A percentile compares a stretch with the other conserved stretches of the same genome.
Conservation (phyloP, 768 basidiomycete genomes). For the Mrakia blollopis region DNA sequence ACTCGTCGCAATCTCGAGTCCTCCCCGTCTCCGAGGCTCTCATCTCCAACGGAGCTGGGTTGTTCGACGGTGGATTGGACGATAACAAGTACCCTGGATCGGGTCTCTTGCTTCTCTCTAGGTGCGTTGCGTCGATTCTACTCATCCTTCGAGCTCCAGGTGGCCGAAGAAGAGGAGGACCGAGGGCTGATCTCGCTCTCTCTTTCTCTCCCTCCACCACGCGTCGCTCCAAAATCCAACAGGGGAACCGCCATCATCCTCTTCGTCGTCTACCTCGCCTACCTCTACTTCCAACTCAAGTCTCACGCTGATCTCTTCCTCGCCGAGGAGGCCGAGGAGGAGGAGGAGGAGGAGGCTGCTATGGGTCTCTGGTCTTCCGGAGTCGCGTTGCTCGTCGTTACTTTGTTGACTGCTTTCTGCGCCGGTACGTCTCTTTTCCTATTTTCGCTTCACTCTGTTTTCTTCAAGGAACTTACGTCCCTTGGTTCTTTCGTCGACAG, state of each 20-base stretch:
- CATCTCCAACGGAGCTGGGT: background rate
- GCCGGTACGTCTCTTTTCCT: conserved; percentile 27
- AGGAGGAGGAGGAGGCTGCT: conserved; percentile 28
- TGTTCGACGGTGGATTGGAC: background rate
- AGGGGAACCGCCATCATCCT: conserved; percentile 31
- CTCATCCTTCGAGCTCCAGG: too few species aligned
- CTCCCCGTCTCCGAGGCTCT: background rate
- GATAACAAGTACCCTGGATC: background rate
- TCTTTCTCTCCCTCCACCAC: background rate
- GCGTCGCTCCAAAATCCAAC: background rate
- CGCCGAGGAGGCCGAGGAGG: conserved; percentile 30
- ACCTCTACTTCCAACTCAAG: conserved; percentile 47
- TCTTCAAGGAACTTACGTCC: too few species aligned
- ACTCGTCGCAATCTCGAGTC: conserved; percentile 42
- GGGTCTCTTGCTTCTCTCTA: background rate
- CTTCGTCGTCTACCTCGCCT: conserved; percentile 44
- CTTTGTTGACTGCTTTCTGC: conserved; percentile 48
- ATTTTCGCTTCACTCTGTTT: too few species aligned
- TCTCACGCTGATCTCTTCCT: conserved; percentile 27
- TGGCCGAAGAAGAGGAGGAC: too few species aligned
- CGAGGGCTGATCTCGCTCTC: background rate
- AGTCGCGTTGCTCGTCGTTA: conserved; percentile 38
- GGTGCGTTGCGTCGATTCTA: background rate
- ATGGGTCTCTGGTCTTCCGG: conserved; percentile 35
- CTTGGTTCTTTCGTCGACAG: conserved; percentile 38